Conservation (phyloP, 305 asterid species). For the Withania somnifera region DNA sequence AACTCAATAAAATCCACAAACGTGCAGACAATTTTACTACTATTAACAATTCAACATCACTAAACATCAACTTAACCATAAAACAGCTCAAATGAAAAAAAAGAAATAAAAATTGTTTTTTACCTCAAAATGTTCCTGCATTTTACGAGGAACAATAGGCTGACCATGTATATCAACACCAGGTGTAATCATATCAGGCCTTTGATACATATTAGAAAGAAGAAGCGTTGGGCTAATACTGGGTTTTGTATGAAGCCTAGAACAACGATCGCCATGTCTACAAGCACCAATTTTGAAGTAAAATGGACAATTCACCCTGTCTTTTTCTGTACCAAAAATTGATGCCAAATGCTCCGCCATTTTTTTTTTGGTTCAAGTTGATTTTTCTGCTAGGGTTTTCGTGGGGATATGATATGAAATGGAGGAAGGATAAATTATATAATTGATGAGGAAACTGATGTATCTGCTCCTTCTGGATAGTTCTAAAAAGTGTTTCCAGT, state of each 20-base stretch:
- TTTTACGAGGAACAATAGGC: constrained; percentile 8
- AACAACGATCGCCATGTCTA: constrained; percentile 8
- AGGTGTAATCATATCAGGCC: constrained; percentile 7
- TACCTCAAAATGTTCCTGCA: constrained; percentile 11
- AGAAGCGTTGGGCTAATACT: constrained; percentile 5
- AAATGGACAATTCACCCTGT: constrained; percentile 7
- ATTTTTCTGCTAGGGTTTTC: background rate
- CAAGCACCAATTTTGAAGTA: constrained; percentile 12
- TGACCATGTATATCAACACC: constrained; percentile 12
- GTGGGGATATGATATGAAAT: background rate
- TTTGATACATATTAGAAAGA: constrained; percentile 1
- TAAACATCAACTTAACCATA: background rate
- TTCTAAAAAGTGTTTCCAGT: background rate
- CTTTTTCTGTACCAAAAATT: constrained; percentile 10
- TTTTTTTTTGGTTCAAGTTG: background rate
- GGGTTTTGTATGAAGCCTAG: constrained; percentile 5
- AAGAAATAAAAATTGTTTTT: no score
- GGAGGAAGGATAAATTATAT: background rate
- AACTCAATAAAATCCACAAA: background rate
- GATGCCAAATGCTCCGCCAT: background rate
- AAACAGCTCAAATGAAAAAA: background rate
- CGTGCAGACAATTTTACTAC: background rate
- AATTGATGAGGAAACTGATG: background rate
- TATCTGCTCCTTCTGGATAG: background rate
- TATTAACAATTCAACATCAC: background rate